Percentiles rank a stretch among this genome's conserved stretches.
phyloP scores from a whole-genome alignment of 371 early-diverging fungal genomes.

The Circinella umbellata region DNA sequence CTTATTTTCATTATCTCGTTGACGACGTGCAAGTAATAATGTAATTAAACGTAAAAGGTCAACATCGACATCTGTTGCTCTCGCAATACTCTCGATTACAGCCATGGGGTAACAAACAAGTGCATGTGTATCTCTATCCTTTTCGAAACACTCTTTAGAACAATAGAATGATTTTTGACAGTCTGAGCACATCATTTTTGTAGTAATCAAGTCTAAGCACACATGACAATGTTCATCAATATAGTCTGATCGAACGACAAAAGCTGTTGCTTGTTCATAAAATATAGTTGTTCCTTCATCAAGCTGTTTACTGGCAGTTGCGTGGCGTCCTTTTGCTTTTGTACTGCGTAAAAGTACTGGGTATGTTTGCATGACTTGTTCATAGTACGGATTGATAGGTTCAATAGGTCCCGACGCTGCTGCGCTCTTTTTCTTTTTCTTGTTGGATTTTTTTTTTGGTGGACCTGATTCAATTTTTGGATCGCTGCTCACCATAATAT shows the following conservation, averaged over 20 bases:
- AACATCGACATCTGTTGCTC: conserved; percentile 53
- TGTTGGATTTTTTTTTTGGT: conserved; percentile 6
- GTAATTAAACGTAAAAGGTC: conserved; percentile 61
- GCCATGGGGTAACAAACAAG: conserved; percentile 56
- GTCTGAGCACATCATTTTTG: conserved; percentile 49
- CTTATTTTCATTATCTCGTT: conserved; percentile 28
- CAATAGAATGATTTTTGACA: conserved; percentile 68
- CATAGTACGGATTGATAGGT: conserved; percentile 24
- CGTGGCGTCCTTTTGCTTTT: conserved; percentile 67
- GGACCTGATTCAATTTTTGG: neutral
- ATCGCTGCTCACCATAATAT: neutral
- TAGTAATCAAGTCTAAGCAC: conserved; percentile 52
- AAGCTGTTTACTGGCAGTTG: conserved; percentile 55
- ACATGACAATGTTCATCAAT: conserved; percentile 63
- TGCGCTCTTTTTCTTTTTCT: conserved; percentile 14
- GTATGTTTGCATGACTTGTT: conserved; percentile 24
- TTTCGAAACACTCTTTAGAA: conserved; percentile 56
- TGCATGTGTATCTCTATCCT: conserved; percentile 47
- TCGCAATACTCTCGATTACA: conserved; percentile 52
- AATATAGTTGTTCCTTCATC: conserved; percentile 57
- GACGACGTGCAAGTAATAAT: conserved; percentile 49
- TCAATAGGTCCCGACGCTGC: conserved; percentile 4
- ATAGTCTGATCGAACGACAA: conserved; percentile 62
- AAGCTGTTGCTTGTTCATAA: conserved; percentile 59
- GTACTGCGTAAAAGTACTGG: conserved; percentile 41